Evolutionary conservation across 768 basidiomycete genomes (phyloP).

Genomic region (Hericium erinaceus): DNA sequence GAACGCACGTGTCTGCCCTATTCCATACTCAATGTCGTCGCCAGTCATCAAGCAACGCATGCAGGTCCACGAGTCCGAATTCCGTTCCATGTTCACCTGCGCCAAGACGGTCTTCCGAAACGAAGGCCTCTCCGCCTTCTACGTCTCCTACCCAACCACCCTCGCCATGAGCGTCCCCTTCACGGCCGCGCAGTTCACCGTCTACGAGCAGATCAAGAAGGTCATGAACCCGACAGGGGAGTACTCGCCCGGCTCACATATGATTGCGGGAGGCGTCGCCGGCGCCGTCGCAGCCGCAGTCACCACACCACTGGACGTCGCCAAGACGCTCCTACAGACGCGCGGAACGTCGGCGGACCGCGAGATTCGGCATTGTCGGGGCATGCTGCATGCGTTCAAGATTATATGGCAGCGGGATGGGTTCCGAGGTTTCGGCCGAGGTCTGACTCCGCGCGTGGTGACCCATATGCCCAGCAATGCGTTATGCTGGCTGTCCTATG

Average conservation of each 20-base stretch:
- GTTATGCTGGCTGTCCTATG: slow-evolving; percentile 94
- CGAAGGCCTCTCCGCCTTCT: slow-evolving; percentile 89
- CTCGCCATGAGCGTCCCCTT: slow-evolving; percentile 95
- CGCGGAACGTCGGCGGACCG: slow-evolving; percentile 80
- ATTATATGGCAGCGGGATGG: slow-evolving; percentile 88
- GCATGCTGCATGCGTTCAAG: slow-evolving; percentile 81
- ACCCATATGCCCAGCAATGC: slow-evolving; percentile 97
- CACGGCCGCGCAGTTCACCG: slow-evolving; percentile 95
- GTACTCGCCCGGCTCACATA: slow-evolving; percentile 92
- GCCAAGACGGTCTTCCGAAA: slow-evolving; percentile 74
- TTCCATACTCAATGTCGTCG: slow-evolving; percentile 8
- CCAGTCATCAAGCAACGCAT: slow-evolving; percentile 98
- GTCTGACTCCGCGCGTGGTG: slow-evolving; percentile 83
- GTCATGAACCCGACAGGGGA: slow-evolving; percentile 75
- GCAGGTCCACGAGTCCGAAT: slow-evolving; percentile 93
- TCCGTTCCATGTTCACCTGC: slow-evolving; percentile 80
- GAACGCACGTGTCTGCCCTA: not conserved
- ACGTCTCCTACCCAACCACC: slow-evolving; percentile 97
- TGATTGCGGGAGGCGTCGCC: slow-evolving; percentile 84
- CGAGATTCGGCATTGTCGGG: slow-evolving; percentile 74
- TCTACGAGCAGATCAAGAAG: slow-evolving; percentile 88
- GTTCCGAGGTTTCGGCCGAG: slow-evolving; percentile 74
- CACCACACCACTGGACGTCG: slow-evolving; percentile 94
- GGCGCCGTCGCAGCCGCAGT: slow-evolving; percentile 93
- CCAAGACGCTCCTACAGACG: slow-evolving; percentile 95